Percentiles rank a stretch among this genome's conserved stretches.
These are phyloP conservation scores for Dimargaris cristalligena DNA, from an alignment of 192 early-diverging fungal genomes.

Conservation along the genomic window DNA sequence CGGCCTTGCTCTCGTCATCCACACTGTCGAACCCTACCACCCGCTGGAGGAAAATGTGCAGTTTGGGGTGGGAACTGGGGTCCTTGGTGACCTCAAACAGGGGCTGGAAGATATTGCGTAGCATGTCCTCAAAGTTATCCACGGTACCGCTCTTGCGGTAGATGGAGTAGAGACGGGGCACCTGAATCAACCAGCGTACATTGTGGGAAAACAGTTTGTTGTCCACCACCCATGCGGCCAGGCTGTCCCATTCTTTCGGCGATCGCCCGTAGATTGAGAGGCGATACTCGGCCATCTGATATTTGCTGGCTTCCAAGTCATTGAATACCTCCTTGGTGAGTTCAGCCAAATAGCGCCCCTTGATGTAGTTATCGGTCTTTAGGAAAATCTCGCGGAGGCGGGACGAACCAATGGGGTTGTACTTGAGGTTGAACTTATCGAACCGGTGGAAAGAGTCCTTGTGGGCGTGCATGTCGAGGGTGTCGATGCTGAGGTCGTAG, in stretches of 20 bases:
- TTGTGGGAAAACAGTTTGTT: conserved; percentile 81
- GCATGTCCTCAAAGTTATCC: conserved; percentile 54
- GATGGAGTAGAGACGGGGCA: conserved; percentile 79
- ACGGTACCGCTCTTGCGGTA: conserved; percentile 52
- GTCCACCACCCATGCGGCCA: conserved; percentile 81
- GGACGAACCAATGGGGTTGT: conserved; percentile 89
- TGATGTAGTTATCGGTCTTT: conserved; percentile 84
- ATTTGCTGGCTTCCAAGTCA: conserved; percentile 84
- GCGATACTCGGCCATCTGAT: conserved; percentile 89
- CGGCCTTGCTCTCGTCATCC: conserved; percentile 85
- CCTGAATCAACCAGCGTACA: conserved; percentile 90
- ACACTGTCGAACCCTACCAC: conserved; percentile 90
- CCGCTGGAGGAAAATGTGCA: conserved; percentile 84
- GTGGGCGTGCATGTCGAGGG: conserved; percentile 93
- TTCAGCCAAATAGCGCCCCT: conserved; percentile 78
- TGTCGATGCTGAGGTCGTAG: conserved; percentile 88
- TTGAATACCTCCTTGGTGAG: conserved; percentile 81
- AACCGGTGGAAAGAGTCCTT: conserved; percentile 92
- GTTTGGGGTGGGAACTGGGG: conserved; percentile 68
- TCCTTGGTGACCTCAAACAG: conserved; percentile 83
- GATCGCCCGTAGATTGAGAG: conserved; percentile 85
- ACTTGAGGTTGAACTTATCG: conserved; percentile 95
- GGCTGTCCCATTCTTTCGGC: conserved; percentile 77
- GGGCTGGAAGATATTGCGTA: conserved; percentile 73
- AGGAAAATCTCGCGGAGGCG: conserved; percentile 89